Percentiles rank a stretch among this genome's conserved stretches.
Conservation (phyloP, 257 asterid genomes). For the Petrea volubilis region DNA sequence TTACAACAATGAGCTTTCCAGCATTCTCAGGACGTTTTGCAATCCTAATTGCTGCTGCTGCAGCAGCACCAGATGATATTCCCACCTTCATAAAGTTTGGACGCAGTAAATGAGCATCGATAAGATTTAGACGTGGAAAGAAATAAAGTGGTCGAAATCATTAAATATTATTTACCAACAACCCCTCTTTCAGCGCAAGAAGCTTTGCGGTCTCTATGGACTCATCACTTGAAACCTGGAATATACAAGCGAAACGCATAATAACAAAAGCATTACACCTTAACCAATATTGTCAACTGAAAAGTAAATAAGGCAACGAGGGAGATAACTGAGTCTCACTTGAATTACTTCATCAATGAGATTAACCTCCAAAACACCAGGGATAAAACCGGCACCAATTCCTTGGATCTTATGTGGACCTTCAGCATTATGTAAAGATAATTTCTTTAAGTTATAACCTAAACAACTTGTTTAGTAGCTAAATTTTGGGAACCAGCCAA, state of each 20-base stretch:
- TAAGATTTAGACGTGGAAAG: not conserved
- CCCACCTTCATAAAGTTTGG: conserved; percentile 60
- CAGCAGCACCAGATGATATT: conserved; percentile 95
- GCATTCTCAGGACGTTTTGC: conserved; percentile 81
- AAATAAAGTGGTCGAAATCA: not conserved
- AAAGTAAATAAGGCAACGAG: not conserved
- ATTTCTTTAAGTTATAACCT: conserved; percentile 6
- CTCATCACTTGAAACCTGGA: conserved; percentile 86
- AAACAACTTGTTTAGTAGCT: not conserved
- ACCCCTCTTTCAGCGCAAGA: conserved; percentile 87
- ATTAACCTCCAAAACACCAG: conserved; percentile 75
- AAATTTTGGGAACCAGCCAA: no score
- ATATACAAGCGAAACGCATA: not conserved
- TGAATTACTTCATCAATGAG: conserved; percentile 88
- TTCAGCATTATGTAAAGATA: conserved; percentile 32
- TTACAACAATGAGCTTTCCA: conserved; percentile 91
- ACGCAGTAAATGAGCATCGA: not conserved
- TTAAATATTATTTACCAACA: conserved; percentile 53
- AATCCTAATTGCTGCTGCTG: conserved; percentile 74
- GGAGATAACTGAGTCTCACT: conserved; percentile 47
- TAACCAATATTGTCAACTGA: not conserved
- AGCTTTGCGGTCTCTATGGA: conserved; percentile 91
- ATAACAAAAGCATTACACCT: not conserved
- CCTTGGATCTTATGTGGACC: conserved; percentile 99
- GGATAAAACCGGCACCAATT: conserved; percentile 94